Evolutionary conservation across 169 alveolate species (phyloP), one percentile per base, ranked within the genome.

Genomic region (Theileria equi): DNA sequence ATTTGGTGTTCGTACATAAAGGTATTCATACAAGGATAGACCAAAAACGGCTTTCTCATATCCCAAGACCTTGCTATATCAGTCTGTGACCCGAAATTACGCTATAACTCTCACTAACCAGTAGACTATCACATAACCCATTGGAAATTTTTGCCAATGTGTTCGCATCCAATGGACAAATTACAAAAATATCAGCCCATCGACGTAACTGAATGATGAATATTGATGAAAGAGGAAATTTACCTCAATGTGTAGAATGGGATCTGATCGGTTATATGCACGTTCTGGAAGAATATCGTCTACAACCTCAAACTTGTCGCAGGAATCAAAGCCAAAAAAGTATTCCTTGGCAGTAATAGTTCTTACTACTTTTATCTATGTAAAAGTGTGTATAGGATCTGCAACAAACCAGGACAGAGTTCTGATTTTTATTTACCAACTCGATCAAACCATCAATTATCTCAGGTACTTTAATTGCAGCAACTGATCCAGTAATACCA

Each of bases 21-120:
- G 3, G 97, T 91, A 70, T 96, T 96, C 99, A 96, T 96, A 11
- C 98, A 95, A 6, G 98, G 99, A 32, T 93, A 95, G 5, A 93
- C 95, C 31, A 92, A 49, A 35, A 88, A 41, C 8, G 95, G 95
- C 66, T 93, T 91, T 34, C 45, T 34, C 64, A 90, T 80, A 64
- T 91, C 94, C 98, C 98, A 94, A 23, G 96, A 94, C 53, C 98
- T 83, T 6, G 93, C 92, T 11, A 94, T 87, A 67, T 92, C 89
- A 13, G 98, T 95, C 91, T 92, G 53, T 21, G 36, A 19, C 13
- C 31, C 21, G 17, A 10, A 28, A 21, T 38, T 17, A 26, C 19
- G 31, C 36, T 49, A 8, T 8, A 45, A 45, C 7, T 6, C 11
- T 45, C 6, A 6, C 7, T 45, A 7, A 89, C 95, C 76, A 95